phyloP scores from a whole-genome alignment of 2,329 filamentous ascomycete genomes.

The Epichloe glyceriae region DNA sequence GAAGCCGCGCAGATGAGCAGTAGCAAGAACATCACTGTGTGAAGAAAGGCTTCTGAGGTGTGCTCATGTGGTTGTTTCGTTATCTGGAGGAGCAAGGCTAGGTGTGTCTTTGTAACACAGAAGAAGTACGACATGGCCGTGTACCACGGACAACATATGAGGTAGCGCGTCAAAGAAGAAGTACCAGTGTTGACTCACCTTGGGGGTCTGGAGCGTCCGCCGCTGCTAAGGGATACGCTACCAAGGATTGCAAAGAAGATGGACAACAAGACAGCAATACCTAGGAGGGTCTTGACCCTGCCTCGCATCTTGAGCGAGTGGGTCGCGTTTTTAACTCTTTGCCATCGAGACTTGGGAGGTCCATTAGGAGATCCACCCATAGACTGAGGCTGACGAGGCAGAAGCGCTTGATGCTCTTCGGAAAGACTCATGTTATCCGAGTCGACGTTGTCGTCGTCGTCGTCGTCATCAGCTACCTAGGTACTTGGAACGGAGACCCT shows the following conservation, averaged over 20 bases:
- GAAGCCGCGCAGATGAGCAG: too few relatives aligned
- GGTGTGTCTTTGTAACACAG: neutral
- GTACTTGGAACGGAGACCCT: neutral
- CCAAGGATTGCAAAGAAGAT: slow-evolving; percentile 15
- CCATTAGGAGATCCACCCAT: slow-evolving; percentile 24
- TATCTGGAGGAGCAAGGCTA: neutral
- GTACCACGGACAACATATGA: too few relatives aligned
- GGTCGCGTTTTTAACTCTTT: slow-evolving; percentile 14
- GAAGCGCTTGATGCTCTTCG: slow-evolving; percentile 30
- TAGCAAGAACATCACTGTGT: too few relatives aligned
- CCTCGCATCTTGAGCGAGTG: slow-evolving; percentile 12
- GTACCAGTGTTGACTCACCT: slow-evolving; percentile 15
- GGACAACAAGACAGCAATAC: slow-evolving; percentile 20
- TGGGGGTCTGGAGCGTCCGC: slow-evolving; percentile 11
- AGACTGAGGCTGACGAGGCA: slow-evolving; percentile 31
- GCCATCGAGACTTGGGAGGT: slow-evolving; percentile 15
- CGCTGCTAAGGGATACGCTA: slow-evolving; percentile 9
- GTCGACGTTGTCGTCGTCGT: slow-evolving; percentile 1
- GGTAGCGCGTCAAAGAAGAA: neutral
- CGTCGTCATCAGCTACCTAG: neutral
- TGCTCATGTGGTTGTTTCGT: too few relatives aligned
- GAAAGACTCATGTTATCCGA: slow-evolving; percentile 26
- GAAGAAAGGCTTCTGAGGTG: too few relatives aligned
- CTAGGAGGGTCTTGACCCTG: slow-evolving; percentile 18
- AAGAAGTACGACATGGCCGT: too few relatives aligned